Percentiles rank a stretch among this genome's conserved stretches.
phyloP scores from a whole-genome alignment of 2,329 filamentous ascomycete genomes.

The Anisogramma anomala region DNA sequence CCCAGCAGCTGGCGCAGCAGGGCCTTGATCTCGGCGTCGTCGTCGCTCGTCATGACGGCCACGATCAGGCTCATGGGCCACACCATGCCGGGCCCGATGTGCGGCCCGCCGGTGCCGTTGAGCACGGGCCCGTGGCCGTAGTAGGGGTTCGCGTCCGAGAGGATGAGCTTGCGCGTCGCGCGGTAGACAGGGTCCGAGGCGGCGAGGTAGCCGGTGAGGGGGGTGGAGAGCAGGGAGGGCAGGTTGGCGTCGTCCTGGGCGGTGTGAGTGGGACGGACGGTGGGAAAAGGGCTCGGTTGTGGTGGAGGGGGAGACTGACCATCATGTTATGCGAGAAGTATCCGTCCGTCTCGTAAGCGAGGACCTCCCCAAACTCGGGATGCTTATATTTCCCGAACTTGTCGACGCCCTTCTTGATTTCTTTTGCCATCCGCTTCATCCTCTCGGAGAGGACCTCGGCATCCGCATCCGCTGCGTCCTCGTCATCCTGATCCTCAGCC shows the following conservation, averaged over 20 bases:
- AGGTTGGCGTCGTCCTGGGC: slow-evolving; percentile 44
- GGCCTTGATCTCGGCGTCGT: slow-evolving; percentile 48
- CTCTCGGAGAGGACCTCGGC: slow-evolving; percentile 22
- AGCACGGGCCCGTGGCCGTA: slow-evolving; percentile 22
- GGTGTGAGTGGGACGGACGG: neutral
- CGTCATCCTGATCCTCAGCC: neutral
- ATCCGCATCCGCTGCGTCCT: neutral
- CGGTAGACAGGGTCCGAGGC: slow-evolving; percentile 44
- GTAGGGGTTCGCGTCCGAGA: slow-evolving; percentile 52
- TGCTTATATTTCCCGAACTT: slow-evolving; percentile 55
- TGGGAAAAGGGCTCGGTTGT: too few species aligned
- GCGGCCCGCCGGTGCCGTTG: slow-evolving; percentile 20
- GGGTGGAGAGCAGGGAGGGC: slow-evolving; percentile 43
- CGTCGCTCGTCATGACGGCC: slow-evolving; percentile 53
- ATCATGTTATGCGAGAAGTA: slow-evolving; percentile 25
- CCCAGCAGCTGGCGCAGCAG: slow-evolving; percentile 44
- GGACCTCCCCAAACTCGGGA: slow-evolving; percentile 49
- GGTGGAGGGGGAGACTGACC: neutral
- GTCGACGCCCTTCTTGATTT: slow-evolving; percentile 53
- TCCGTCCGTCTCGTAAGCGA: slow-evolving; percentile 53
- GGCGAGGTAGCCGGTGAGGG: slow-evolving; percentile 40
- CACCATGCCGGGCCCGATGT: slow-evolving; percentile 41
- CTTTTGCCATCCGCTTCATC: slow-evolving; percentile 42
- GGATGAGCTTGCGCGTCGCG: slow-evolving; percentile 56
- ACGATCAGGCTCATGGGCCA: slow-evolving; percentile 63